These are phyloP conservation scores for Xylariaceae sp. DNA, from an alignment of 2,329 filamentous ascomycete genomes.

Conservation along the genomic window DNA sequence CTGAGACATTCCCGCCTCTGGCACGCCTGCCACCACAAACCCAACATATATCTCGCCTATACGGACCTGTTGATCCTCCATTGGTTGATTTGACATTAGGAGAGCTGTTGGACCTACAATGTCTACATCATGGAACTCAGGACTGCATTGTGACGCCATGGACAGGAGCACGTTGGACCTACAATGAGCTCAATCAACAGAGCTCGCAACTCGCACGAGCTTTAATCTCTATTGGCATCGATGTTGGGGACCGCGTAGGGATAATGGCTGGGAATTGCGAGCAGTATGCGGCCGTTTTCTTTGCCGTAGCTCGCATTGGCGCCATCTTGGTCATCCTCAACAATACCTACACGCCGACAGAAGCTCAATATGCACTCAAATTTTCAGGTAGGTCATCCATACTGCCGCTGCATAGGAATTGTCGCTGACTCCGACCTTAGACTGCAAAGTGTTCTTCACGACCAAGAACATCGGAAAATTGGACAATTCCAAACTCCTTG, in stretches of 20 bases:
- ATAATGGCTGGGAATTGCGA: slow-evolving; percentile 79
- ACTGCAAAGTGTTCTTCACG: slow-evolving; percentile 71
- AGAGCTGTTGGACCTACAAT: slow-evolving; percentile 70
- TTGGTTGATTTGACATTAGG: slow-evolving; percentile 70
- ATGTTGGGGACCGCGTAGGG: slow-evolving; percentile 66
- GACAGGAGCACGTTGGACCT: slow-evolving; percentile 73
- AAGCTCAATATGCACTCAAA: slow-evolving; percentile 67
- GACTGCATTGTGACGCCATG: slow-evolving; percentile 74
- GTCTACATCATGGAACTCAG: slow-evolving; percentile 59
- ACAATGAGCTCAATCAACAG: slow-evolving; percentile 62
- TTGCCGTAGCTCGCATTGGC: slow-evolving; percentile 65
- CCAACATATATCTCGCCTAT: slow-evolving; percentile 57
- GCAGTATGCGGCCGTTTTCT: slow-evolving; percentile 77
- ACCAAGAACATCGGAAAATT: slow-evolving; percentile 65
- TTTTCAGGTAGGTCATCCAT: slow-evolving; percentile 58
- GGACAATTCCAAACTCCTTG: slow-evolving; percentile 60
- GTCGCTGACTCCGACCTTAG: slow-evolving; percentile 37
- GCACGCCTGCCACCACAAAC: slow-evolving; percentile 19
- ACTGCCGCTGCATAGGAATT: not conserved
- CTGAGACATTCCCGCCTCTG: slow-evolving; percentile 12
- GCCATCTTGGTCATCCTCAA: slow-evolving; percentile 74
- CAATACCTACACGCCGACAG: slow-evolving; percentile 75
- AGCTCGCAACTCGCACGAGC: slow-evolving; percentile 62
- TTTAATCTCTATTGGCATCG: slow-evolving; percentile 63
- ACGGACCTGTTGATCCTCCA: slow-evolving; percentile 66